Evolutionary conservation across 768 basidiomycete genomes (phyloP).

Genomic region (Lactarius sp.): DNA sequence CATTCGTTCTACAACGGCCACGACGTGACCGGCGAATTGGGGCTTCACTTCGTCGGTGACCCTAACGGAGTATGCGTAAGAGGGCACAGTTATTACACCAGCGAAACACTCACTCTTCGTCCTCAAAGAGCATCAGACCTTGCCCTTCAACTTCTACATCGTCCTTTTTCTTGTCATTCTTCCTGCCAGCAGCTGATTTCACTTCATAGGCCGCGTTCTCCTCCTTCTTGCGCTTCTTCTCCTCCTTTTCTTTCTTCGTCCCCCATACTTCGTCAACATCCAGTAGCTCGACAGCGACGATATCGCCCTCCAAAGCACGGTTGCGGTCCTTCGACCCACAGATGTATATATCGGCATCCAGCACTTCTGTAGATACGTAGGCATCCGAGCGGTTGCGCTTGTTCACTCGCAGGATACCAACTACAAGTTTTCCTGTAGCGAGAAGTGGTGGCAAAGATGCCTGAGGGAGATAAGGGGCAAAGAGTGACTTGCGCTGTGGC

Average conservation of each 20-base stretch:
- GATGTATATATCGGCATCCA: constrained; percentile 98
- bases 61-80: constrained; percentile 38
- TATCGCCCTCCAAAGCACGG: constrained; percentile 95
- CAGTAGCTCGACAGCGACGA: constrained; percentile 94
- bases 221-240: constrained; percentile 99
- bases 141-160: constrained; percentile 99
- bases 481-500: constrained; percentile 95
- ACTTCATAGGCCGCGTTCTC: constrained; percentile 94
- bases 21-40: constrained; percentile 97
- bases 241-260: constrained; percentile 99
- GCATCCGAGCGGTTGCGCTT: constrained; percentile 98
- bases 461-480: constrained; percentile 97
- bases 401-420: constrained; percentile 95
- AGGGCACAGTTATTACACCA: not conserved
- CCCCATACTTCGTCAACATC: constrained; percentile 98
- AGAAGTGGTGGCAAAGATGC: constrained; percentile 95
- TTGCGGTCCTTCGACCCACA: constrained; percentile 99
- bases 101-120: constrained; percentile 70
- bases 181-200: constrained; percentile 66
- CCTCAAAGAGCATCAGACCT: constrained; percentile 93
- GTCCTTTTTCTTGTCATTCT: constrained; percentile 99
- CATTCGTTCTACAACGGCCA: constrained; percentile 99
- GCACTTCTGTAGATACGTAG: constrained; percentile 95
- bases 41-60: constrained; percentile 98
- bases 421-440: constrained; percentile 94